Evolutionary conservation across 257 asterid genomes (phyloP), one percentile per base, ranked within the genome.

Genomic region (Salvia rosmarinus): DNA sequence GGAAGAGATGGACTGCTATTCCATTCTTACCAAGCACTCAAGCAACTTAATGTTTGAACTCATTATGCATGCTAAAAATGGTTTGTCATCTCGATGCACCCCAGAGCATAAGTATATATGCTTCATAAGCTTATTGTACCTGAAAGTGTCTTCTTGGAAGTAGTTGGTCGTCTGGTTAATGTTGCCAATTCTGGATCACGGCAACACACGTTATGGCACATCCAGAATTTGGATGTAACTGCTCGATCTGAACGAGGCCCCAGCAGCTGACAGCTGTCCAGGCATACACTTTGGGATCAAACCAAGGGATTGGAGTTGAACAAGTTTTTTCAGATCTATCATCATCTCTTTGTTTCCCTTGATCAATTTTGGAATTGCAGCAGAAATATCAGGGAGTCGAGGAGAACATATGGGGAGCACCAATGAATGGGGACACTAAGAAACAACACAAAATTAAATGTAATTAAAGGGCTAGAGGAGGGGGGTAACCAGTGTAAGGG

Each of bases 181-280:
- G 7, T 12, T 10, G 16, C 35, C 13, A 9, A 14, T 65, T 65
- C 59, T n/a, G 28, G 20, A 47, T 16, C 46, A 14, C 43, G 12
- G 51, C 51, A 7, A 19, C 35, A n/a, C 11, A 12, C 12, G 13
- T 39, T 39, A 39, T 39, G 42, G 9, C 42, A 37, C 44, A 39
- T 39, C 9, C 44, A 39, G 44, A 39, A 39, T 9, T 10, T 39
- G 44, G 44, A 39, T 39, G 44, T 9, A 39, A 9, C 12, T 39
- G 44, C 44, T 6, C 42, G 11, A 39, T 40, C 25, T 11, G 51
- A 43, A 25, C 2, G n/a, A 44, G 28, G 70, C 34, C 34, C 5
- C 70, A 7, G 44, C 37, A 65, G 55, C 25, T 65, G 54, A 28
- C n/a, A n/a, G n/a, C n/a, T n/a, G n/a, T n/a, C n/a, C 42, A n/a